A percentile compares a stretch with the other conserved stretches of the same genome.
Evolutionary conservation across 2,329 filamentous ascomycete species (phyloP).

Genomic region (Claviceps quebecensis): DNA sequence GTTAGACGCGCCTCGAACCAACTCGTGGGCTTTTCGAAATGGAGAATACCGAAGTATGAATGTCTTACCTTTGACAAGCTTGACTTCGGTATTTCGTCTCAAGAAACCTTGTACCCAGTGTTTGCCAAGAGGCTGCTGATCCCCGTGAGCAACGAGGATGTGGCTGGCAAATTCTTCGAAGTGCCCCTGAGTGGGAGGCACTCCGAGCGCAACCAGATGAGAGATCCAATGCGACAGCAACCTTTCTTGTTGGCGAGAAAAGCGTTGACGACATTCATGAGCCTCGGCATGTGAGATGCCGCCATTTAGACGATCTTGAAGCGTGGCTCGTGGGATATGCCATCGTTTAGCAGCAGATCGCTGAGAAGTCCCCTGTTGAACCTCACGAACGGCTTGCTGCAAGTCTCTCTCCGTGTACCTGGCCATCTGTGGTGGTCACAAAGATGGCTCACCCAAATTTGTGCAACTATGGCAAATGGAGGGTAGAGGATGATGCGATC

Average conservation of each 20-base stretch:
- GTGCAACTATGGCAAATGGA: neutral
- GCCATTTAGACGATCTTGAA: constrained; percentile 7
- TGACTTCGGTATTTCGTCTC: constrained; percentile 7
- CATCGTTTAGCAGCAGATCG: constrained; percentile 7
- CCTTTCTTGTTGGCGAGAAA: constrained; percentile 7
- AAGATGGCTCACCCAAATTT: neutral
- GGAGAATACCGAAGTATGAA: neutral
- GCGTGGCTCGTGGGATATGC: constrained; percentile 7
- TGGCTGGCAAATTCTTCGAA: constrained; percentile 7
- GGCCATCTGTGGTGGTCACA: constrained; percentile 5
- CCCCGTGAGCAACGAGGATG: constrained; percentile 6
- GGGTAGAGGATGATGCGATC: neutral
- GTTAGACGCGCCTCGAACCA: constrained; percentile 1
- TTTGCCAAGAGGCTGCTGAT: constrained; percentile 7
- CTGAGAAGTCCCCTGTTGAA: constrained; percentile 8
- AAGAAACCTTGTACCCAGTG: constrained; percentile 8
- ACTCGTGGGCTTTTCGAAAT: neutral
- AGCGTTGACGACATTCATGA: constrained; percentile 8
- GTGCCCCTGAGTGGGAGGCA: constrained; percentile 6
- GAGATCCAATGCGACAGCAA: constrained; percentile 7
- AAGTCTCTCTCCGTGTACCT: constrained; percentile 8
- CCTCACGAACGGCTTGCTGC: constrained; percentile 8
- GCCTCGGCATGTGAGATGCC: constrained; percentile 8
- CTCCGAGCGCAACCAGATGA: constrained; percentile 6
- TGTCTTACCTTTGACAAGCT: constrained; percentile 7